These are phyloP conservation scores for Chaetomium strumarium DNA, from an alignment of 2,329 filamentous ascomycete genomes.

Conservation along the genomic window DNA sequence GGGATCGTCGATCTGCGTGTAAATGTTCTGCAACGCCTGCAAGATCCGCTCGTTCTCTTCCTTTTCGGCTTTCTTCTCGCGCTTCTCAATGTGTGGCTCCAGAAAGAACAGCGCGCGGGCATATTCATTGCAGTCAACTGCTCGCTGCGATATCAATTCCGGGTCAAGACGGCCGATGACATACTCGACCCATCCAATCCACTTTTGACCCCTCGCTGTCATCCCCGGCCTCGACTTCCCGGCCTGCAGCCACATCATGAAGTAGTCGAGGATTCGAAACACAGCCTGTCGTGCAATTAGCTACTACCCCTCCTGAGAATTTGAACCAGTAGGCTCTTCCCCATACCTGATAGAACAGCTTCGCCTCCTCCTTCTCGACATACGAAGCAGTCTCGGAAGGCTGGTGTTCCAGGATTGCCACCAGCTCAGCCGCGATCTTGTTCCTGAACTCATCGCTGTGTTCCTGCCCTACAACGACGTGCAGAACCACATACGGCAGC, in stretches of 20 bases:
- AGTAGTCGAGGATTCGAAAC: conserved; percentile 86
- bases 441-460: conserved; percentile 38
- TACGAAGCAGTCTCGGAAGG: conserved; percentile 47
- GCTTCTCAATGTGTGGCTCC: conserved; percentile 70
- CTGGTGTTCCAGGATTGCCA: conserved; percentile 63
- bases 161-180: conserved; percentile 61
- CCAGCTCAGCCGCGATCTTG: conserved; percentile 66
- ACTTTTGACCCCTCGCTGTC: conserved; percentile 41
- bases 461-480: conserved; percentile 68
- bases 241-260: conserved; percentile 81
- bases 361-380: conserved; percentile 65
- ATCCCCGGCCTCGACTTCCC: conserved; percentile 46
- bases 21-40: conserved; percentile 82
- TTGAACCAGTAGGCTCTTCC: not conserved
- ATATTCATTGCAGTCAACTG: conserved; percentile 91
- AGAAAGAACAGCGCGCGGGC: conserved; percentile 88
- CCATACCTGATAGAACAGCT: conserved; percentile 79
- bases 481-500: conserved; percentile 79
- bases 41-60: conserved; percentile 61
- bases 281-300: conserved; percentile 55
- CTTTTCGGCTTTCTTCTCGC: conserved; percentile 42
- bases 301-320: not conserved
- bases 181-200: conserved; percentile 43
- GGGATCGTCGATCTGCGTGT: conserved; percentile 94
- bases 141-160: conserved; percentile 69